Evolutionary conservation across 2,329 filamentous ascomycete genomes (phyloP).

Genomic region (Nigrospora oryzae): DNA sequence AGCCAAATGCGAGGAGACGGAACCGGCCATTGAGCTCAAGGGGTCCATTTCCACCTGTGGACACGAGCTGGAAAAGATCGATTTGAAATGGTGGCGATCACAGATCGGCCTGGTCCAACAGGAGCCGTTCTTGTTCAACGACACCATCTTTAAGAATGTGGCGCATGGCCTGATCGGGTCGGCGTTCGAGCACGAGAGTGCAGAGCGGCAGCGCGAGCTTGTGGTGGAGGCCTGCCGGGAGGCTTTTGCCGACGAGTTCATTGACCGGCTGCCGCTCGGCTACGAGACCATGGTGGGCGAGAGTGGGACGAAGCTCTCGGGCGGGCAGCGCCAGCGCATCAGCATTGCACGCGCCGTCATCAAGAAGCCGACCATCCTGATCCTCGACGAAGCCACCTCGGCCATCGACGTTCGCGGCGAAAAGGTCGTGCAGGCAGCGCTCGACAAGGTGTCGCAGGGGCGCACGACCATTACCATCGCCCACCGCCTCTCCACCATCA

Average conservation of each 20-base stretch:
- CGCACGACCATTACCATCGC: conserved; percentile 69
- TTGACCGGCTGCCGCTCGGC: conserved; percentile 52
- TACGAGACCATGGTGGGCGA: conserved; percentile 73
- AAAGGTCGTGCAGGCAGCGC: conserved; percentile 54
- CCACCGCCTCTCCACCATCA: conserved; percentile 66
- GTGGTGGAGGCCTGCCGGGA: conserved; percentile 58
- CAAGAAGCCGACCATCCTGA: conserved; percentile 60
- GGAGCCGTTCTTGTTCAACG: conserved; percentile 61
- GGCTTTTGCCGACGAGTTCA: conserved; percentile 63
- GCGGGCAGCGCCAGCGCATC: conserved; percentile 79
- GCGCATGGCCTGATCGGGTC: conserved; percentile 47
- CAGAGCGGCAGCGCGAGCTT: conserved; percentile 47
- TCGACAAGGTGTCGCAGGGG: conserved; percentile 51
- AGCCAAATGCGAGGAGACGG: conserved; percentile 21
- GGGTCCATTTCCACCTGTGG: conserved; percentile 46
- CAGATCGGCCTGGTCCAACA: conserved; percentile 61
- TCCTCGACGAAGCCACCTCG: conserved; percentile 72
- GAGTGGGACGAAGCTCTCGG: conserved; percentile 67
- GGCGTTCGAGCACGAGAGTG: conserved; percentile 40
- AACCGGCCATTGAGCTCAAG: conserved; percentile 35
- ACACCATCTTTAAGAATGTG: conserved; percentile 56
- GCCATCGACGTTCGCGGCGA: conserved; percentile 49
- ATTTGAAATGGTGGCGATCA: conserved; percentile 55
- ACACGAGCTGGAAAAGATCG: conserved; percentile 45
- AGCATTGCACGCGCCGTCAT: conserved; percentile 71